Evolutionary conservation across 345 rosid genomes (phyloP).

Genomic region (Syzygium aqueum): DNA sequence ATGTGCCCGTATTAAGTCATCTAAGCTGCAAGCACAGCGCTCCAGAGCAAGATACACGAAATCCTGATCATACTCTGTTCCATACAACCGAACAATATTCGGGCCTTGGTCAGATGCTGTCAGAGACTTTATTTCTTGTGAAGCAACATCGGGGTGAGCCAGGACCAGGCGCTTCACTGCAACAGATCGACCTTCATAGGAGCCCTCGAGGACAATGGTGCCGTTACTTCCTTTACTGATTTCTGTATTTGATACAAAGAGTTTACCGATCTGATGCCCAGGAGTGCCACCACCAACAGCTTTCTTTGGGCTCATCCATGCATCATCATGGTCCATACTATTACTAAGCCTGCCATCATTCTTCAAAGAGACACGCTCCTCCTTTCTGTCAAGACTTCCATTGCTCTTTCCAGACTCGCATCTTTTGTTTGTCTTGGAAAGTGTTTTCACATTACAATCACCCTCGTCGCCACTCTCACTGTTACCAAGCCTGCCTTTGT

Average conservation of each 20-base stretch:
- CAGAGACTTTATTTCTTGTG: slow-evolving; percentile 88
- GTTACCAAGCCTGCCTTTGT: neutral
- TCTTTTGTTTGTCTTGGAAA: slow-evolving; percentile 49
- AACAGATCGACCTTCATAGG: slow-evolving; percentile 79
- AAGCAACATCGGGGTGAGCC: slow-evolving; percentile 73
- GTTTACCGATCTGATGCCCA: slow-evolving; percentile 68
- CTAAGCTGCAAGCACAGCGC: slow-evolving; percentile 75
- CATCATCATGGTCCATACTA: slow-evolving; percentile 16
- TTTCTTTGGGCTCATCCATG: slow-evolving; percentile 31
- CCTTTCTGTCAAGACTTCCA: slow-evolving; percentile 23
- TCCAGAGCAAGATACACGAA: slow-evolving; percentile 89
- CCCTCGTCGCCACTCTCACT: slow-evolving; percentile 5
- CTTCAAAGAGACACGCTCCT: slow-evolving; percentile 13
- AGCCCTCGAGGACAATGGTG: slow-evolving; percentile 76
- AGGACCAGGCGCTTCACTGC: slow-evolving; percentile 92
- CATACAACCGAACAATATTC: slow-evolving; percentile 87
- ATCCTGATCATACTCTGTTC: slow-evolving; percentile 81
- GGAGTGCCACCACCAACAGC: slow-evolving; percentile 20
- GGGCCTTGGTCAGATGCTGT: slow-evolving; percentile 83
- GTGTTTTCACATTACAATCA: slow-evolving; percentile 15
- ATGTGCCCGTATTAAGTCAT: slow-evolving; percentile 53
- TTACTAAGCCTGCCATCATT: slow-evolving; percentile 20
- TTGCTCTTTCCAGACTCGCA: slow-evolving; percentile 47
- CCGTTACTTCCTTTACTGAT: slow-evolving; percentile 96
- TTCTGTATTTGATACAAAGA: slow-evolving; percentile 60